These are phyloP conservation scores for Fusarium redolens DNA, from an alignment of 2,329 filamentous ascomycete genomes.

Conservation along the genomic window DNA sequence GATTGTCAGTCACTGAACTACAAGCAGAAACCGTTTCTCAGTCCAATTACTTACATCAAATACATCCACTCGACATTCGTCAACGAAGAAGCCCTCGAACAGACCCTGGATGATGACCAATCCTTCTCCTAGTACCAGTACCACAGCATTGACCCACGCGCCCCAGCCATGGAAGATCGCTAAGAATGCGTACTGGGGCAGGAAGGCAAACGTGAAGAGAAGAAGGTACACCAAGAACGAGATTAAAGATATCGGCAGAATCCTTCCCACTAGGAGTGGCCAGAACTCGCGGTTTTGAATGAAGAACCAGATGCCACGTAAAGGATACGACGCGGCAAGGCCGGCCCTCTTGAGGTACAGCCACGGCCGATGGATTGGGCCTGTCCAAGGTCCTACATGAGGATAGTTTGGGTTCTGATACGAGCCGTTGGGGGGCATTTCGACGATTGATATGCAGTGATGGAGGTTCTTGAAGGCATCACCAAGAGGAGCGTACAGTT, in stretches of 20 bases:
- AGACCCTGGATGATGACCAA: conserved; percentile 75
- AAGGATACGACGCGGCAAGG: conserved; percentile 64
- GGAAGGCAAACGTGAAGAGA: conserved; percentile 87
- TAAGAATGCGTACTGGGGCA: conserved; percentile 90
- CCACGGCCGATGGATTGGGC: conserved; percentile 51
- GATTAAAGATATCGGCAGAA: conserved; percentile 84
- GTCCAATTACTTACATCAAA: conserved; percentile 74
- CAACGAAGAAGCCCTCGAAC: conserved; percentile 85
- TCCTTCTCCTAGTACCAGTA: conserved; percentile 87
- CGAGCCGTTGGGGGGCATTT: conserved; percentile 33
- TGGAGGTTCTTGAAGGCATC: conserved; percentile 24
- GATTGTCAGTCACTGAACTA: conserved; percentile 8
- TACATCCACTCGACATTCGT: conserved; percentile 81
- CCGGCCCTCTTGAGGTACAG: conserved; percentile 58
- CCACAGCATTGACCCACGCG: conserved; percentile 90
- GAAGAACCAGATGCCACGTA: conserved; percentile 87
- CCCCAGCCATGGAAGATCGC: conserved; percentile 87
- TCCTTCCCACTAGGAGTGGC: conserved; percentile 80
- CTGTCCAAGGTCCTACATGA: conserved; percentile 31
- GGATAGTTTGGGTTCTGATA: conserved; percentile 20
- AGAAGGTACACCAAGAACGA: conserved; percentile 86
- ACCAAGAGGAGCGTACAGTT: conserved; percentile 1
- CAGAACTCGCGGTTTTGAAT: conserved; percentile 80
- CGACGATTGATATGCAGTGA: background rate
- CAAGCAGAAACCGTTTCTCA: background rate